Percentiles rank a stretch among this genome's conserved stretches.
Evolutionary conservation across 1,284 basidiomycete species (phyloP).

Genomic region (Heterobasidion annosum): DNA sequence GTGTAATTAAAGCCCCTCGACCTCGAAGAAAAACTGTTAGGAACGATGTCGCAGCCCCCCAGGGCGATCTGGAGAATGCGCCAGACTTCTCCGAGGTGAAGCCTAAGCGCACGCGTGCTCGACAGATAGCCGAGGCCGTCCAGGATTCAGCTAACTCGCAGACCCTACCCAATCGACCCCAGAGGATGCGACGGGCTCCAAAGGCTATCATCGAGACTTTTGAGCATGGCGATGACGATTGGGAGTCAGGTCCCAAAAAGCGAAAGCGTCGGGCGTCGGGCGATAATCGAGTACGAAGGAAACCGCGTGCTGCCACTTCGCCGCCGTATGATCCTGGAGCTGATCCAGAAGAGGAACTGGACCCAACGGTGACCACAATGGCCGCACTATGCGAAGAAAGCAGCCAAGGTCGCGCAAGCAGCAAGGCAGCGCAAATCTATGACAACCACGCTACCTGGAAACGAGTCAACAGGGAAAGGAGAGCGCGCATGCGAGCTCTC

Average conservation of each 20-base stretch:
- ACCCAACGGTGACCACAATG: constrained; percentile 74
- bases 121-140: not conserved
- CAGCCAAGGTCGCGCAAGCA: constrained; percentile 66
- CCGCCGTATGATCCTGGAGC: constrained; percentile 47
- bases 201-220: not conserved
- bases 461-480: constrained; percentile 49
- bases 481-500: constrained; percentile 45
- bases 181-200: not conserved
- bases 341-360: constrained; percentile 64
- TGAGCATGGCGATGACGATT: not conserved
- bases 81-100: not conserved
- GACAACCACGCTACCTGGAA: constrained; percentile 65
- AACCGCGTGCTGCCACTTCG: constrained; percentile 25
- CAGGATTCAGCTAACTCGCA: not conserved
- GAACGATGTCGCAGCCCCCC: not conserved
- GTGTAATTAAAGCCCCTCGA: not conserved
- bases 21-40: not conserved
- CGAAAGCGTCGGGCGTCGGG: not conserved
- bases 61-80: not conserved
- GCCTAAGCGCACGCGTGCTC: not conserved
- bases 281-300: not conserved
- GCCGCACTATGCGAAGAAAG: constrained; percentile 64
- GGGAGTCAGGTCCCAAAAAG: not conserved
- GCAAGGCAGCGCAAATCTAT: constrained; percentile 58
- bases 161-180: not conserved